phyloP scores from a whole-genome alignment of 2,329 filamentous ascomycete genomes.

The Cephalotrichum gorgonifer region DNA sequence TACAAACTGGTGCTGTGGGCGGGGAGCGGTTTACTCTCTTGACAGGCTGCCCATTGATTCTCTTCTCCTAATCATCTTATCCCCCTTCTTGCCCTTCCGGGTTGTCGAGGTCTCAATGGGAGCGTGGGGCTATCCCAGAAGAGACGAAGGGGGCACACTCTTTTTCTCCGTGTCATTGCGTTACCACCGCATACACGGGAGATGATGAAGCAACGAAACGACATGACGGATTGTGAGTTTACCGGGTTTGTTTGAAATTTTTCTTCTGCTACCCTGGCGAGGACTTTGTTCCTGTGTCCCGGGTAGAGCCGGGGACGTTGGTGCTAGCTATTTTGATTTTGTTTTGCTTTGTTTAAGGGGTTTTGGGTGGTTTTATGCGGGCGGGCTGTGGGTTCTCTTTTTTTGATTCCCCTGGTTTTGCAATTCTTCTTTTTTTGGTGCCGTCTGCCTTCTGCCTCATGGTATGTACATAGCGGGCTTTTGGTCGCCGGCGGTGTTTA shows the following conservation, averaged over 20 bases:
- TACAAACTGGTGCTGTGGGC: too few relatives aligned
- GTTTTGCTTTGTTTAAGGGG: neutral
- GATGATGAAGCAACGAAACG: conserved; percentile 1
- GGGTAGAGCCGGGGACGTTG: neutral
- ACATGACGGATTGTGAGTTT: neutral
- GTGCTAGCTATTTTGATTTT: neutral
- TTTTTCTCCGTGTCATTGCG: neutral
- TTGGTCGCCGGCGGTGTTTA: neutral
- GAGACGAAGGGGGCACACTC: neutral
- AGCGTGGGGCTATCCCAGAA: neutral
- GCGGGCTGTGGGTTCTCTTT: neutral
- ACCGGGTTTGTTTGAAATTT: neutral
- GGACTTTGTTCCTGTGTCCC: neutral
- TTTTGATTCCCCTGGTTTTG: neutral
- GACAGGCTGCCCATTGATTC: neutral
- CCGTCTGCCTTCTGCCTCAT: neutral
- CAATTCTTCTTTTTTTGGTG: neutral
- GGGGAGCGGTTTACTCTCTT: neutral
- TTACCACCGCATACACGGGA: neutral
- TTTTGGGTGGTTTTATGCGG: neutral
- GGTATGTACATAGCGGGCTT: neutral
- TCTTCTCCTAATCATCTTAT: neutral
- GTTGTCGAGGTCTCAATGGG: neutral
- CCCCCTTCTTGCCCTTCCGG: neutral
- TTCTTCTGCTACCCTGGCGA: neutral